Evolutionary conservation across 1,284 basidiomycete species (phyloP), one percentile per base, ranked within the genome.

Genomic region (Austroboletus rostrupii): DNA sequence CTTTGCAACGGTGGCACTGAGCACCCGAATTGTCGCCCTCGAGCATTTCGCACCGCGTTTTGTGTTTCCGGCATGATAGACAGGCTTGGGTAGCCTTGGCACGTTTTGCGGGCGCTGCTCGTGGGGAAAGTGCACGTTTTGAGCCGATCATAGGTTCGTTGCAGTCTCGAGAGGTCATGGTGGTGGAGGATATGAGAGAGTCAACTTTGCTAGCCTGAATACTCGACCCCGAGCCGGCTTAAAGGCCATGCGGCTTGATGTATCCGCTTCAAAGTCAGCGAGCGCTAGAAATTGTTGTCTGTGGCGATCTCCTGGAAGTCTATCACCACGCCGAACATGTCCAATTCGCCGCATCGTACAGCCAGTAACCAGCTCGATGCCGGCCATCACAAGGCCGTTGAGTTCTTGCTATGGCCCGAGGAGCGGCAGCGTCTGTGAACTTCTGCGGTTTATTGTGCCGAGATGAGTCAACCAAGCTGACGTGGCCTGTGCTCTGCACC

Each of bases 21-120:
- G 62, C 50, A 37, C 58, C 56, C 20, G 64, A 60, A 48, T 59
- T 60, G 42, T 66, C 59, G 13, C 62, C 61, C 29, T 73, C 72
- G 17, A 75, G 67, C 56, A 73, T 62, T 60, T 73, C 71, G 54
- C 71, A 73, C 19, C 71, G 70, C n/a, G 71, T 75, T 45, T 73
- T 73, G 60, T 72, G 64, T 47, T 74, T 74, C 45, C 72, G 61
- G 47, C 71, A 73, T 16, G 71, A 71, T 3, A 69, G 51, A 48
- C 71, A 73, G 2, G 71, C 71, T 55, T 74, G 72, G 2, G 58
- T 56, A 5, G 72, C 65, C 40, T 73, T 74, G 23, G 69, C 54
- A 29, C 71, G 70, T 54, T 73, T 73, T 39, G 65, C 50, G 29
- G 64, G 56, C 5, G 53, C 38, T 31, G 50, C 19, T 29, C 62